These are phyloP conservation scores for Ophiostoma perfectum DNA, from an alignment of 2,329 filamentous ascomycete genomes.

Conservation along the genomic window DNA sequence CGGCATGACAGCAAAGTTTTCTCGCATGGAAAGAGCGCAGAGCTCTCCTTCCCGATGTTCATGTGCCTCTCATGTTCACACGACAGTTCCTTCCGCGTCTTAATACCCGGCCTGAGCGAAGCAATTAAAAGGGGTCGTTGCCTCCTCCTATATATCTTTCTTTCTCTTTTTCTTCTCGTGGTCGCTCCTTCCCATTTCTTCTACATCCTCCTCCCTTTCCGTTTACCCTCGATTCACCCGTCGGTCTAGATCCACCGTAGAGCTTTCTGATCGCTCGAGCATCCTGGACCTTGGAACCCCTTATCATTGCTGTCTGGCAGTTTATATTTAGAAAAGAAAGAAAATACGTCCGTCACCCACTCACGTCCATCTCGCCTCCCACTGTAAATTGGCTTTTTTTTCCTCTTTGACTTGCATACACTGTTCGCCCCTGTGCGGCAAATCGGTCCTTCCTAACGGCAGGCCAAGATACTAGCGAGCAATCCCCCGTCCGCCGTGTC, in stretches of 20 bases:
- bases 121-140: background rate
- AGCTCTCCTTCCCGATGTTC: slow-evolving; percentile 15
- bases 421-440: slow-evolving; percentile 11
- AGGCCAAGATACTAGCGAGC: background rate
- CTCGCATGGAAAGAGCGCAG: slow-evolving; percentile 14
- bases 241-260: slow-evolving; percentile 4
- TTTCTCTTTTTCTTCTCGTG: background rate
- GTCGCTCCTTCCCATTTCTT: slow-evolving; percentile 9
- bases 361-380: background rate
- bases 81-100: slow-evolving; percentile 12
- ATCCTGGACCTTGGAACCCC: slow-evolving; percentile 1
- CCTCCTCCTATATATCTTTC: background rate
- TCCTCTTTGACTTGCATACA: background rate
- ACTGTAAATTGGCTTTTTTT: background rate
- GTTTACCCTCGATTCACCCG: slow-evolving; percentile 9
- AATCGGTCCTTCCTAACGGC: slow-evolving; percentile 8
- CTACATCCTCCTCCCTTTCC: background rate
- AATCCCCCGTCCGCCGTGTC: slow-evolving; percentile 7
- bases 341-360: background rate
- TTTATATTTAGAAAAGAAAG: slow-evolving; percentile 1
- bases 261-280: background rate
- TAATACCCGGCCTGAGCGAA: background rate
- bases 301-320: slow-evolving; percentile 2
- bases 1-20: slow-evolving; percentile 17
- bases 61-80: background rate